Evolutionary conservation across 1,284 basidiomycete genomes (phyloP), one percentile per base, ranked within the genome.

Genomic region (Amylostereum areolatum): DNA sequence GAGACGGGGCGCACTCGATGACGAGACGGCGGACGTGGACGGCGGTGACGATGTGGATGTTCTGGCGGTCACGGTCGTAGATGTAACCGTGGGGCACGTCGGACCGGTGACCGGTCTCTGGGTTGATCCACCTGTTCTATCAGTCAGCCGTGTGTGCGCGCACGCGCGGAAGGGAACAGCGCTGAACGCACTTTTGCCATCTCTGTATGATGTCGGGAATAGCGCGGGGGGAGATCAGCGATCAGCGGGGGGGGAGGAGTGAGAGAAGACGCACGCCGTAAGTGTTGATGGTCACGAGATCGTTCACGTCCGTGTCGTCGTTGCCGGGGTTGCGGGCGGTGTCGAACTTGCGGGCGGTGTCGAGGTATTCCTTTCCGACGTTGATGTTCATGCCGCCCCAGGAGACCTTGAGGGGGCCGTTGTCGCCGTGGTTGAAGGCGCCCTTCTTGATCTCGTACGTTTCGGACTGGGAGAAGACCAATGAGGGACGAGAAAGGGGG

Each of bases 391-490:
- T 54, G 3, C 66, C 63, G 1, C 70, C 68, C 29, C 66, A 62
- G 0, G 79, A 80, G 3, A 80, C 63, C 47, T 74, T 73, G 46
- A 83, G 63, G 0, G 79, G 81, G 0, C 81, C 81, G 3, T 66
- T 66, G 37, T 66, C 69, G 10, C 81, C 81, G 52, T 83, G 81
- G 0, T 69, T 70, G 3, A 60, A 57, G 4, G 57, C 58, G 4
- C 59, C 59, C 1, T 60, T 50, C 9, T 62, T 59, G 0, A 62
- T 56, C 43, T 76, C 66, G 57, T 73, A 81, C 0, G 74, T 78
- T 57, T 83, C 81, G 2, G 71, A 61, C 80, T 82, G 47, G 18
- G 24, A 5, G 7, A 5, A 36, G 18, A 41, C 10, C 9, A 18
- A 27, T n/a, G 4, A 43, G 35, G n/a, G n/a, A n/a, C n/a, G n/a